Evolutionary conservation across 2,329 filamentous ascomycete genomes (phyloP), one percentile per base, ranked within the genome.

Genomic region (Whalleya microplaca): DNA sequence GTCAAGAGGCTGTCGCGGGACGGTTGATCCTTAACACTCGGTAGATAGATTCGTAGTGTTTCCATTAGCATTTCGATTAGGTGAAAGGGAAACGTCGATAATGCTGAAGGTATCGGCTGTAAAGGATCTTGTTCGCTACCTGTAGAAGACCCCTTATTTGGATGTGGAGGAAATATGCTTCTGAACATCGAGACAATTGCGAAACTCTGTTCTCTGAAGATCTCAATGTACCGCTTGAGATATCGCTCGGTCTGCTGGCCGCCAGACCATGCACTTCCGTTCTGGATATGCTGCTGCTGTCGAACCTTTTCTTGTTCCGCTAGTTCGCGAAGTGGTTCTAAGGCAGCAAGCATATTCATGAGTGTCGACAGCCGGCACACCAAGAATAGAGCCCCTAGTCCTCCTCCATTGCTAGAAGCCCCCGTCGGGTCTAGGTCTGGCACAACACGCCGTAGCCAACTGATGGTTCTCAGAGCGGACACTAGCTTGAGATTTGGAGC

Each of bases 201-300:
- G 72, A 99, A 99, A 71, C 91, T 96, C 74, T 99, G 95, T 74
- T 99, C 95, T 50, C 95, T 89, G 72, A 98, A 98, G 23, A 99
- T 92, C 71, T 99, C 95, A 66, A 99, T 91, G 73, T 96, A 99
- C 46, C 93, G 85, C 73, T 98, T 99, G 43, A 99, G 78, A 68
- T 92, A 99, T 49, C 92, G 84, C 73, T 98, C 95, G 1, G 93
- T 97, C 72, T 98, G 95, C 68, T 96, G 92, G 0, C 94, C 94
- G 1, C 85, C 85, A 2, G 83, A 85, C 84, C 83, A 89, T 37
- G 74, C 70, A 41, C 72, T 72, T 8, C 74, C 73, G 20, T 71
- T 70, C 5, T 72, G 68, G 14, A 73, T 69, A 14, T 37, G 14
- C 32, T 79, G 73, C 53, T 72, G 73, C 58, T 82, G 78, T 14